phyloP scores from a whole-genome alignment of 768 basidiomycete species.

The Trametes gibbosa region DNA sequence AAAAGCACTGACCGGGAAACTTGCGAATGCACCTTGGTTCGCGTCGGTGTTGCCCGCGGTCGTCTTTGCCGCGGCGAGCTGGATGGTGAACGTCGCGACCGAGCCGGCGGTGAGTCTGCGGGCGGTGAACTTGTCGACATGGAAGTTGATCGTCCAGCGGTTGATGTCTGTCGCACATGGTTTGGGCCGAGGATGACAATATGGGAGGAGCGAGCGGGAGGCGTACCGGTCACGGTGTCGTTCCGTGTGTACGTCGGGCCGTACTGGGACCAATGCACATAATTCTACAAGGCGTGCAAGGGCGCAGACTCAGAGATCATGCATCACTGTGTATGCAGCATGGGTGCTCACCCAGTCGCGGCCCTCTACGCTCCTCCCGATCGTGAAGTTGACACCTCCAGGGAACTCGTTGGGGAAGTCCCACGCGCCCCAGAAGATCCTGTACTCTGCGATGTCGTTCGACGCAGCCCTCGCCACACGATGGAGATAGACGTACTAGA shows the following conservation, averaged over 20 bases:
- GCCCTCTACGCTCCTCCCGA: conserved; percentile 24
- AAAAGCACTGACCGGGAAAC: conserved; percentile 18
- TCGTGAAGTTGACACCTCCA: conserved; percentile 29
- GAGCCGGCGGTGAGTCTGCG: conserved; percentile 1
- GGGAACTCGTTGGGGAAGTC: conserved; percentile 31
- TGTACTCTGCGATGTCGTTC: conserved; percentile 17
- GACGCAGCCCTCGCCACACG: not conserved
- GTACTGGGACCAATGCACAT: conserved; percentile 30
- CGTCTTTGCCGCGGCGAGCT: conserved; percentile 29
- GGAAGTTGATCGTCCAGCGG: conserved; percentile 30
- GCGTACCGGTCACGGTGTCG: conserved; percentile 23
- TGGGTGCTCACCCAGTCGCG: conserved; percentile 21
- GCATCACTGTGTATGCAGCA: not conserved
- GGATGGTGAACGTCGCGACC: conserved; percentile 27
- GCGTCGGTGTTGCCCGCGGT: conserved; percentile 30
- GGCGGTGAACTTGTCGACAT: conserved; percentile 9
- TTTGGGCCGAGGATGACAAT: not conserved
- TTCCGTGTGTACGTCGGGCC: conserved; percentile 27
- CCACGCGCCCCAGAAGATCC: conserved; percentile 30
- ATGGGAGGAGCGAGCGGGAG: not conserved
- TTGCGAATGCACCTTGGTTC: conserved; percentile 6
- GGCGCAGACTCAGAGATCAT: not conserved
- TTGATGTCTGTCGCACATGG: conserved; percentile 10
- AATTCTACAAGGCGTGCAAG: conserved; percentile 19
- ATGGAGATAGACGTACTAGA: conserved; percentile 5